A percentile compares a stretch with the other conserved stretches of the same genome.
These are phyloP conservation scores for Beauveria sp. DNA, from an alignment of 2,329 filamentous ascomycete genomes.

Conservation along the genomic window DNA sequence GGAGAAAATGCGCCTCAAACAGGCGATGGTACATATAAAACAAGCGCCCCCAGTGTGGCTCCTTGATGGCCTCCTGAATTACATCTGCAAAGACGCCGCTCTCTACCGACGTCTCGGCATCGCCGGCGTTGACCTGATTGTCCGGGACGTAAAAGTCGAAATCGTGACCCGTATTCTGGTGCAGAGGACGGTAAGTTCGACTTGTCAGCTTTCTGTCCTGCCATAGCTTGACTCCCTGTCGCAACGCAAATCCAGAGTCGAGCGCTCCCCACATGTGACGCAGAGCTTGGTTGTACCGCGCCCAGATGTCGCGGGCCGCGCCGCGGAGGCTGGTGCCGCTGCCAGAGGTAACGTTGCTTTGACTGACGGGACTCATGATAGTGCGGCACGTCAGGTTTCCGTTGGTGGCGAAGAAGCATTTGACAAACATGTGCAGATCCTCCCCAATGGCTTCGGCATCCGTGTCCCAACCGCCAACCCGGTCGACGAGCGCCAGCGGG, in stretches of 20 bases:
- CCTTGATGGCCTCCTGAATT: conserved; percentile 41
- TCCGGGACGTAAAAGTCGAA: conserved; percentile 43
- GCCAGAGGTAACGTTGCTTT: conserved; percentile 61
- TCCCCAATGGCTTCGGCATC: conserved; percentile 66
- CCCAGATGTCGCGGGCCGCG: conserved; percentile 49
- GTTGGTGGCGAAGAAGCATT: conserved; percentile 68
- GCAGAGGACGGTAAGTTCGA: conserved; percentile 48
- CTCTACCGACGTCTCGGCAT: conserved; percentile 34
- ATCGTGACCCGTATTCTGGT: conserved; percentile 37
- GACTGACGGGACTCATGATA: conserved; percentile 62
- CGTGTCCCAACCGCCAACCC: conserved; percentile 65
- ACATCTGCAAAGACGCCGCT: conserved; percentile 50
- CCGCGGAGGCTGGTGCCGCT: conserved; percentile 42
- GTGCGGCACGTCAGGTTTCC: conserved; percentile 59
- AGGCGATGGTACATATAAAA: conserved; percentile 56
- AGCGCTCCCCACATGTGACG: conserved; percentile 71
- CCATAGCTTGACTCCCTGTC: conserved; percentile 51
- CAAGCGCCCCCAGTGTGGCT: conserved; percentile 48
- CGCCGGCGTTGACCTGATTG: conserved; percentile 29
- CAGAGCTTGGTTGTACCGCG: conserved; percentile 64
- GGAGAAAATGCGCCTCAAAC: conserved; percentile 69
- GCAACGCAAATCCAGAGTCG: conserved; percentile 59
- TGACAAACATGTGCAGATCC: conserved; percentile 71
- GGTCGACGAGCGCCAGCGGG: conserved; percentile 57
- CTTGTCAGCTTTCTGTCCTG: conserved; percentile 49